phyloP scores from a whole-genome alignment of 495 filamentous ascomycete genomes.

The Patellaria atrata region DNA sequence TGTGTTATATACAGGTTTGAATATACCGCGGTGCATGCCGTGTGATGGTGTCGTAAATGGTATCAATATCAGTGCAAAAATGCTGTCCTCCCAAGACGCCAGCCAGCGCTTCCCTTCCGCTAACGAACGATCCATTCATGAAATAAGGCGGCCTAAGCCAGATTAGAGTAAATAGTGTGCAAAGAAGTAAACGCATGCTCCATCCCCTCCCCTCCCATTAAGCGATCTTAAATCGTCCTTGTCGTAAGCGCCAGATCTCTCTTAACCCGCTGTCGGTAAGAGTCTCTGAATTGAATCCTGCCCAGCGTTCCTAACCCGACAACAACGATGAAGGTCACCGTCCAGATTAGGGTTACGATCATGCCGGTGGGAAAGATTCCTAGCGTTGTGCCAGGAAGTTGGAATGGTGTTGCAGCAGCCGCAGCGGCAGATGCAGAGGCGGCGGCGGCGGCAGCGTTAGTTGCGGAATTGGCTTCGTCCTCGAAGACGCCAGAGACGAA shows the following conservation, averaged over 20 bases:
- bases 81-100: too few relatives aligned
- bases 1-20: too few relatives aligned
- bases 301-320: constrained; percentile 49
- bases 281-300: constrained; percentile 47
- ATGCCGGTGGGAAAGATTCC: constrained; percentile 54
- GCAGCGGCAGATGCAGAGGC: constrained; percentile 23
- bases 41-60: too few relatives aligned
- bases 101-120: too few relatives aligned
- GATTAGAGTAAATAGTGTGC: too few relatives aligned
- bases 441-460: constrained; percentile 23
- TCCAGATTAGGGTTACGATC: constrained; percentile 50
- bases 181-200: neutral
- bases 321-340: constrained; percentile 35
- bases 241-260: constrained; percentile 7
- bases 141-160: too few relatives aligned
- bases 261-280: constrained; percentile 40
- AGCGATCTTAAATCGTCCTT: constrained; percentile 12
- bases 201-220: neutral
- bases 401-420: constrained; percentile 31
- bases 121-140: too few relatives aligned
- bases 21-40: too few relatives aligned
- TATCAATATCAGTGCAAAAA: too few relatives aligned
- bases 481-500: constrained; percentile 59
- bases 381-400: constrained; percentile 51
- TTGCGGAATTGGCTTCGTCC: constrained; percentile 31